Evolutionary conservation across 2,329 filamentous ascomycete species (phyloP).

Genomic region (Colletotrichum spinosum): DNA sequence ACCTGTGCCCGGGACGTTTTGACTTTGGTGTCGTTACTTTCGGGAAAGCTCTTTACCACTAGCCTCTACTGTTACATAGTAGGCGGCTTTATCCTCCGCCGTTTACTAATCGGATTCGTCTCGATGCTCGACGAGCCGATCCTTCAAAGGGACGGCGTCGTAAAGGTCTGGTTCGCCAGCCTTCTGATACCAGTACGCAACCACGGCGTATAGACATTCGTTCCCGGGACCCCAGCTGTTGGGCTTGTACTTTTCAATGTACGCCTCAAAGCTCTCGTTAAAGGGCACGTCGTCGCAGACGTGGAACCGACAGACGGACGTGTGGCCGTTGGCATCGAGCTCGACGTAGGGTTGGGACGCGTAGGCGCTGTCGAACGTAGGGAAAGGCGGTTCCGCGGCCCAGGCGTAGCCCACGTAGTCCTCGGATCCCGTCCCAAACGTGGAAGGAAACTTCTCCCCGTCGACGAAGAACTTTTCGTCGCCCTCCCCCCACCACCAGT

Average conservation of each 20-base stretch:
- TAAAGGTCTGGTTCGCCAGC: constrained; percentile 20
- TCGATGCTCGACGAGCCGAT: constrained; percentile 13
- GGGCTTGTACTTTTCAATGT: constrained; percentile 34
- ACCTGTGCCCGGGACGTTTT: no score
- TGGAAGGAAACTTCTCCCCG: constrained; percentile 33
- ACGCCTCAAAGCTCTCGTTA: constrained; percentile 29
- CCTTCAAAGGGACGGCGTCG: constrained; percentile 11
- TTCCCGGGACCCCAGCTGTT: constrained; percentile 28
- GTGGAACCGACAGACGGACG: constrained; percentile 33
- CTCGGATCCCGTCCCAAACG: constrained; percentile 31
- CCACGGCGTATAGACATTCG: constrained; percentile 24
- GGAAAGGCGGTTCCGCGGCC: constrained; percentile 34
- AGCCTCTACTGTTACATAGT: no score
- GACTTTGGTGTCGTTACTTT: no score
- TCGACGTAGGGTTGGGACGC: constrained; percentile 30
- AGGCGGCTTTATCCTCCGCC: not conserved
- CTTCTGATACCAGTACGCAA: constrained; percentile 34
- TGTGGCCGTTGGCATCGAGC: constrained; percentile 32
- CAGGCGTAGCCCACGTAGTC: constrained; percentile 34
- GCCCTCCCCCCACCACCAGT: constrained; percentile 35
- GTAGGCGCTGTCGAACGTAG: constrained; percentile 29
- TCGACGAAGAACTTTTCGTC: constrained; percentile 36
- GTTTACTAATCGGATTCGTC: not conserved
- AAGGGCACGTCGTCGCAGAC: constrained; percentile 32
- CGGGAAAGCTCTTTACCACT: no score